Percentiles rank a stretch among this genome's conserved stretches.
These are phyloP conservation scores for Conticribra weissflogii DNA, from an alignment of 108 stramenopile genomes.

Conservation along the genomic window DNA sequence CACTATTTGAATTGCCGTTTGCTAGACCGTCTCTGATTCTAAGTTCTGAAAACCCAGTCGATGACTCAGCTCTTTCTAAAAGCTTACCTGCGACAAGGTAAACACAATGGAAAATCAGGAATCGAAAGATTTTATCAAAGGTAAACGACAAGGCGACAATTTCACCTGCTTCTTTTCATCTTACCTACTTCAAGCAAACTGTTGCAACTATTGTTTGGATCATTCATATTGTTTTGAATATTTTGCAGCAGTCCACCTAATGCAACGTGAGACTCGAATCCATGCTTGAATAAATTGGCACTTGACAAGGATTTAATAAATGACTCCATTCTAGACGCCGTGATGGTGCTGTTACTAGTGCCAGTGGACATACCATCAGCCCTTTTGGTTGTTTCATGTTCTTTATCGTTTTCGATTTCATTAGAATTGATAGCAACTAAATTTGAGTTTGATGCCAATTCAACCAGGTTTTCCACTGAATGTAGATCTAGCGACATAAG, in stretches of 20 bases:
- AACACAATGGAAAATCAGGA: not conserved
- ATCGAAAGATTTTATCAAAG: not conserved
- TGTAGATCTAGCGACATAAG: constrained; percentile 88
- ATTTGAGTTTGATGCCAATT: constrained; percentile 51
- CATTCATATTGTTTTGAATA: constrained; percentile 27
- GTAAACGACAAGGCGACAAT: not conserved
- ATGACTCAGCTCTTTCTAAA: constrained; percentile 55
- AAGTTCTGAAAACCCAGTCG: constrained; percentile 76
- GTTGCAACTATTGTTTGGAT: constrained; percentile 18
- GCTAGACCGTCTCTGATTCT: constrained; percentile 68
- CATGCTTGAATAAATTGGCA: constrained; percentile 65
- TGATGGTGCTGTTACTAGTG: not conserved
- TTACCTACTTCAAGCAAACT: constrained; percentile 45
- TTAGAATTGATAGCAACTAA: constrained; percentile 27
- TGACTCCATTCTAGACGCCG: constrained; percentile 63
- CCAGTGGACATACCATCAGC: not conserved
- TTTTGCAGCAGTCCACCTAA: constrained; percentile 35
- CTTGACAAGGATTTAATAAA: constrained; percentile 67
- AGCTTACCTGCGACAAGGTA: constrained; percentile 29
- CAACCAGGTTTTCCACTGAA: constrained; percentile 87
- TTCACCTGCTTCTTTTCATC: not conserved
- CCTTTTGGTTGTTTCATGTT: not conserved
- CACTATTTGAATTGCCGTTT: constrained; percentile 68
- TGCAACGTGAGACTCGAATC: constrained; percentile 26
- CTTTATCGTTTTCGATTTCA: constrained; percentile 11